Conservation (phyloP, 2,329 filamentous ascomycete genomes). For the Hypoxylon sp. region DNA sequence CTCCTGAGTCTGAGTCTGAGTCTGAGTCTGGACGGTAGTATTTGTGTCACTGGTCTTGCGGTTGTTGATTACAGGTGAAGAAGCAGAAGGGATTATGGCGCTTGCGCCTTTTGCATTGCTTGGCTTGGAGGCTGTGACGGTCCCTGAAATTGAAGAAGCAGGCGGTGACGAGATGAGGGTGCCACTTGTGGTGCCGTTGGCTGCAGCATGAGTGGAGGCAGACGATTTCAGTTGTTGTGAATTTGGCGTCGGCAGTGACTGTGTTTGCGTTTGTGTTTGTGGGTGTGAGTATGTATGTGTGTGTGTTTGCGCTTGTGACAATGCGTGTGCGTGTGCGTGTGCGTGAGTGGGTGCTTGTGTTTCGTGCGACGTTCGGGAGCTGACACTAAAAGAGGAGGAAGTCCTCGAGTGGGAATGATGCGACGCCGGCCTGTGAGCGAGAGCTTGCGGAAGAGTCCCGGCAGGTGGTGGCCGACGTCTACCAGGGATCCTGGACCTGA, state of each 20-base stretch:
- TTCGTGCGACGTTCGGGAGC: conserved; percentile 45
- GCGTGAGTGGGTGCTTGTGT: conserved; percentile 34
- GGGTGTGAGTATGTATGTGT: conserved; percentile 8
- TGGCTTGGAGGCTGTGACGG: conserved; percentile 6
- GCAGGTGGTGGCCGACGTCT: conserved; percentile 45
- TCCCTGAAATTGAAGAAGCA: conserved; percentile 20
- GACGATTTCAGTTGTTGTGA: conserved; percentile 14
- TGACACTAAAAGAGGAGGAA: conserved; percentile 42
- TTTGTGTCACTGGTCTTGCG: conserved; percentile 14
- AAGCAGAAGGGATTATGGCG: conserved; percentile 17
- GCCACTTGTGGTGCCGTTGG: conserved; percentile 25
- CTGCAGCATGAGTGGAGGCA: conserved; percentile 26
- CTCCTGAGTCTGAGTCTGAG: conserved; percentile 7
- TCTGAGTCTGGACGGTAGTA: conserved; percentile 5
- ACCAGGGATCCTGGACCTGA: conserved; percentile 46
- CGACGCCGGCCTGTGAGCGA: conserved; percentile 40
- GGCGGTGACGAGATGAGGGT: conserved; percentile 40
- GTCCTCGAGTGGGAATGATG: conserved; percentile 41
- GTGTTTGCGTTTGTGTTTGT: conserved; percentile 18
- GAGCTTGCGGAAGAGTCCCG: conserved; percentile 35
- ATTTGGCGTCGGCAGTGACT: background rate
- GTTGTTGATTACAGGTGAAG: conserved; percentile 16
- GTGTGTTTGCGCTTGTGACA: conserved; percentile 18
- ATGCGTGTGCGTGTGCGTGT: conserved; percentile 20
- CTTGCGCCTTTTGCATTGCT: conserved; percentile 33